Percentiles rank a stretch among this genome's conserved stretches.
These are phyloP conservation scores for Amniculicola lignicola DNA, from an alignment of 495 filamentous ascomycete species.

Conservation along the genomic window DNA sequence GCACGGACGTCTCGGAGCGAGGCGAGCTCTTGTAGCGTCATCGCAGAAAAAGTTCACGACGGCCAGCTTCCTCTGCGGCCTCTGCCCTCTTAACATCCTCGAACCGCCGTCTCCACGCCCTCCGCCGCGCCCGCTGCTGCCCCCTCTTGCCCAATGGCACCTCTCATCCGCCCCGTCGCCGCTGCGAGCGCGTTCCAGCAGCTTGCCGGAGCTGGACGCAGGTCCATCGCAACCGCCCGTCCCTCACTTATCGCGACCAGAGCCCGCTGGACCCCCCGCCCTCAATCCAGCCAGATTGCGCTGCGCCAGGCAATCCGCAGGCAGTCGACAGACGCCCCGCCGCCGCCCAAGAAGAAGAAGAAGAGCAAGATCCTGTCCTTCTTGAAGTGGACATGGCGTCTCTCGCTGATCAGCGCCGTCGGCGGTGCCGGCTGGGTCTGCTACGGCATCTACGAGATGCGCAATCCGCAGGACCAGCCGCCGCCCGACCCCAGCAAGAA, in stretches of 20 bases:
- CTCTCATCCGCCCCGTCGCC: constrained; percentile 28
- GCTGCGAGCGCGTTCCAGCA: constrained; percentile 12
- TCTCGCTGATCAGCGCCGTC: constrained; percentile 67
- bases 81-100: background rate
- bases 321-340: constrained; percentile 24
- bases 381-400: constrained; percentile 71
- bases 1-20: background rate
- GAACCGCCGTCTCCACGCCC: background rate
- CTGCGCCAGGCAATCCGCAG: constrained; percentile 30
- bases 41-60: constrained; percentile 21
- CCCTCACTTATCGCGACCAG: constrained; percentile 28
- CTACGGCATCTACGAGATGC: constrained; percentile 76
- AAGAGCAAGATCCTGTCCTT: constrained; percentile 37
- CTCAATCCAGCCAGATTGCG: constrained; percentile 24
- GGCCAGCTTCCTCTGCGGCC: background rate
- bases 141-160: constrained; percentile 24
- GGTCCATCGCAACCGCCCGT: constrained; percentile 25
- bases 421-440: constrained; percentile 65
- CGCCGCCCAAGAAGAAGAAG: constrained; percentile 35
- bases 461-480: constrained; percentile 76
- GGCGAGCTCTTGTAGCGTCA: constrained; percentile 5
- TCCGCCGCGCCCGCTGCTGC: background rate
- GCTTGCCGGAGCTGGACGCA: constrained; percentile 31
- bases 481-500: constrained; percentile 87
- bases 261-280: constrained; percentile 30